Evolutionary conservation across 805 yeast genomes (phyloP), one percentile per base, ranked within the genome.

Genomic region (Saccharomyces cerevisiae): DNA sequence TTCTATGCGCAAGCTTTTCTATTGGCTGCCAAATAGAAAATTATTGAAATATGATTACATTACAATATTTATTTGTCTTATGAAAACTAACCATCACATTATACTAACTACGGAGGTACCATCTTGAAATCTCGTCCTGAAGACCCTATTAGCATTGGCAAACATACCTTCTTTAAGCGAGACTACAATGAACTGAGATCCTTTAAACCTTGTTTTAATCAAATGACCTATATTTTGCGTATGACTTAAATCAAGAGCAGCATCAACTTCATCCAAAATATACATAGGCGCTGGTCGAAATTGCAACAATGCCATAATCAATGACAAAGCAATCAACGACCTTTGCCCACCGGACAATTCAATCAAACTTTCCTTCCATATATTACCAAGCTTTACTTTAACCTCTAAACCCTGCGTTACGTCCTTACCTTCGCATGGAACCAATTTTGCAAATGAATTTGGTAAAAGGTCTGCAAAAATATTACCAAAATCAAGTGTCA

Each of bases 221-320:
- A 94, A 76, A 65, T 89, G 96, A 3, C 99, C 99, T 64, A 94
- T 94, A 65, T 94, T 94, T 70, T 94, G 98, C 1, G 99, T 94
- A 68, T 94, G 99, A 55, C 95, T 88, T 59, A 92, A 79, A 76
- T 94, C 99, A 59, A 94, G 78, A 1, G 99, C 99, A 1, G 99
- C 99, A 73, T 94, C 99, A 41, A 94, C 97, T 73, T 94, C 99
- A 72, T 94, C 99, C 55, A 94, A 75, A 61, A 94, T 92, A 66
- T 94, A 94, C 96, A 94, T 88, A 6, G 99, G 99, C 1, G 99
- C 99, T 4, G 99, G 99, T 69, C 90, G 89, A 76, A 87, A 92
- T 69, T 90, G 96, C 50, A 94, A 75, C 57, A 94, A 76, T 0
- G 98, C 96, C 82, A 92, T 79, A 61, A 94, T 94, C 61, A 92